These are phyloP conservation scores for Fraxinus velutina DNA, from an alignment of 305 asterid genomes.

Conservation along the genomic window DNA sequence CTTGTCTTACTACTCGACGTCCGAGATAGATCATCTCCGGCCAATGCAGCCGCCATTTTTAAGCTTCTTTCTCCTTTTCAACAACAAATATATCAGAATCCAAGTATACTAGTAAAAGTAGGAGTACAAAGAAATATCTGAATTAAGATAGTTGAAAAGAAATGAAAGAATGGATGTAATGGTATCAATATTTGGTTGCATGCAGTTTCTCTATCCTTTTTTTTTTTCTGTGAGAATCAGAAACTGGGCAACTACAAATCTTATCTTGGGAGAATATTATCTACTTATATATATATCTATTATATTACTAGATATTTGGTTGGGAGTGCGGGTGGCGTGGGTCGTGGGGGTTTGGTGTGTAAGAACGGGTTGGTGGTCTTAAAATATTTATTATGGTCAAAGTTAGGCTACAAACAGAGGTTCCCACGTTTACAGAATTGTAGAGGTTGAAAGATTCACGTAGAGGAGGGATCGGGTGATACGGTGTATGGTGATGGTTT, in stretches of 20 bases:
- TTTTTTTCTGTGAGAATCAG: not conserved
- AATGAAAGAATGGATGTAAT: not conserved
- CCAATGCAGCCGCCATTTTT: conserved; percentile 41
- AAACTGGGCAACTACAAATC: not conserved
- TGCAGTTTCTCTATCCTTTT: conserved; percentile 11
- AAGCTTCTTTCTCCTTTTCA: not conserved
- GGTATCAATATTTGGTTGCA: conserved; percentile 13
- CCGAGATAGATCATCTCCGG: conserved; percentile 47
- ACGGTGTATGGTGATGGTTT: not conserved
- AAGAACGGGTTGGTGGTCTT: not conserved
- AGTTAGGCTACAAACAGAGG: conserved; percentile 22
- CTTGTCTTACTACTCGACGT: conserved; percentile 45
- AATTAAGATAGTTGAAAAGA: not conserved
- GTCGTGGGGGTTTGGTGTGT: not conserved
- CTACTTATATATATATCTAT: not conserved
- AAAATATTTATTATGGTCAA: conserved; percentile 22
- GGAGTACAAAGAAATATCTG: not conserved
- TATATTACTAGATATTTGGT: not conserved
- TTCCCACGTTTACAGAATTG: not conserved
- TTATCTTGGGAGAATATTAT: not conserved
- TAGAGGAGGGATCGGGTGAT: not conserved
- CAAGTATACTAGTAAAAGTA: not conserved
- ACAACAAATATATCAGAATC: not conserved
- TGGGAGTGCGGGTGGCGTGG: not conserved
- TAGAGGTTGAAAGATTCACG: not conserved